These are phyloP conservation scores for Aurifilum marmelostoma DNA, from an alignment of 2,329 filamentous ascomycete genomes.

Conservation along the genomic window DNA sequence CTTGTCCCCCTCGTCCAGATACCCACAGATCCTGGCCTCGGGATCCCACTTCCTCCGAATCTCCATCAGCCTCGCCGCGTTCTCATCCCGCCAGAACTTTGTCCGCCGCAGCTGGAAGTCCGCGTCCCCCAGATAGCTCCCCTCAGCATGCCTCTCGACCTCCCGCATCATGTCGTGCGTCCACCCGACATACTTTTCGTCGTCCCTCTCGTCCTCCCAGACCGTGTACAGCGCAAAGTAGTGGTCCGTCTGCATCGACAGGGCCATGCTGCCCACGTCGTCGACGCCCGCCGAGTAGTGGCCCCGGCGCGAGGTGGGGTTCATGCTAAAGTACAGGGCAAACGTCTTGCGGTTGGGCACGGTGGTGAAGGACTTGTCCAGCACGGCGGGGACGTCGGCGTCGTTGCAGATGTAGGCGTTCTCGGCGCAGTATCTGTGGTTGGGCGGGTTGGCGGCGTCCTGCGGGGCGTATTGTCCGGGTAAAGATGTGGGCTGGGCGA, in stretches of 20 bases:
- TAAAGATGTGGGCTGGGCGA: constrained; percentile 46
- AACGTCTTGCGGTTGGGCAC: constrained; percentile 50
- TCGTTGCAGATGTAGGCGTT: constrained; percentile 55
- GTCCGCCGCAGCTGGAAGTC: constrained; percentile 54
- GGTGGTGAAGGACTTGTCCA: constrained; percentile 51
- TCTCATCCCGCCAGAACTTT: constrained; percentile 51
- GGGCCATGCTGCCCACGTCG: constrained; percentile 46
- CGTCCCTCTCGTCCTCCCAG: constrained; percentile 52
- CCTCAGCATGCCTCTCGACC: constrained; percentile 46
- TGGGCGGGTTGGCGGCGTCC: constrained; percentile 49
- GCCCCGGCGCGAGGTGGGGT: constrained; percentile 47
- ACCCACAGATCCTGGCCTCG: constrained; percentile 46
- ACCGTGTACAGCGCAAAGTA: constrained; percentile 58
- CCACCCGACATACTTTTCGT: constrained; percentile 49
- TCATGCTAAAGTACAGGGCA: constrained; percentile 56
- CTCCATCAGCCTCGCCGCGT: constrained; percentile 46
- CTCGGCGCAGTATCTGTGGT: constrained; percentile 53
- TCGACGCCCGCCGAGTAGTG: constrained; percentile 25
- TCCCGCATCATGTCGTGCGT: constrained; percentile 44
- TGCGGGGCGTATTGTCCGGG: constrained; percentile 48
- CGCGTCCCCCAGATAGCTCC: constrained; percentile 58
- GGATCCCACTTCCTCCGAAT: constrained; percentile 50
- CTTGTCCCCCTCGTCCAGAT: constrained; percentile 48
- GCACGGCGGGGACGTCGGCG: constrained; percentile 45
- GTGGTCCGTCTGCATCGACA: constrained; percentile 58